A percentile compares a stretch with the other conserved stretches of the same genome.
phyloP scores from a whole-genome alignment of 202 grass and related monocot genomes.

The Saccharum hybrid region DNA sequence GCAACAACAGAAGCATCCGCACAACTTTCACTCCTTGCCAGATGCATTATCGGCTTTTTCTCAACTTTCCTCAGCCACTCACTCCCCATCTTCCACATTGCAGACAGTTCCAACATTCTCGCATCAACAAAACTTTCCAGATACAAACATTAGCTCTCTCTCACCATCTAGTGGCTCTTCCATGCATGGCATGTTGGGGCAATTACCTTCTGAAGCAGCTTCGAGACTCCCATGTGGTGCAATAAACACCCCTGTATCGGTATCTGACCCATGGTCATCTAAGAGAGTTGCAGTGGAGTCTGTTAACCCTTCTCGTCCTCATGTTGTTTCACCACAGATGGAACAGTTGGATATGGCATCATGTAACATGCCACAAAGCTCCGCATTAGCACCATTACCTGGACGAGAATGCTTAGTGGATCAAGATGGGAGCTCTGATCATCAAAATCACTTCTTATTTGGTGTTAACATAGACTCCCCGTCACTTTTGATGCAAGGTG shows the following conservation, averaged over 20 bases:
- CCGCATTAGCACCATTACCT: slow-evolving; percentile 62
- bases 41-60: slow-evolving; percentile 49
- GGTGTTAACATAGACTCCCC: slow-evolving; percentile 77
- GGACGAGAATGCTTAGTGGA: slow-evolving; percentile 66
- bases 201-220: slow-evolving; percentile 56
- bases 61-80: slow-evolving; percentile 44
- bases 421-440: slow-evolving; percentile 59
- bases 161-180: slow-evolving; percentile 47
- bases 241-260: slow-evolving; percentile 54
- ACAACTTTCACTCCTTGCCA: slow-evolving; percentile 46
- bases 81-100: slow-evolving; percentile 52
- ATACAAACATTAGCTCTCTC: slow-evolving; percentile 54
- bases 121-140: slow-evolving; percentile 64
- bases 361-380: slow-evolving; percentile 48
- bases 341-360: slow-evolving; percentile 59
- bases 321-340: slow-evolving; percentile 44
- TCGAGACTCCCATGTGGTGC: slow-evolving; percentile 56
- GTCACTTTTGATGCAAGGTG: slow-evolving; percentile 74
- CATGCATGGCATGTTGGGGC: slow-evolving; percentile 55
- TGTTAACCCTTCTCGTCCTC: slow-evolving; percentile 49
- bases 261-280: slow-evolving; percentile 70
- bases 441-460: slow-evolving; percentile 76
- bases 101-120: slow-evolving; percentile 57
- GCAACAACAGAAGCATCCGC: slow-evolving; percentile 52
- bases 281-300: slow-evolving; percentile 78